Base-by-base conservation (phyloP, 2,329 filamentous ascomycete genomes). In the Gnomoniopsis smithogilvyi region DNA sequence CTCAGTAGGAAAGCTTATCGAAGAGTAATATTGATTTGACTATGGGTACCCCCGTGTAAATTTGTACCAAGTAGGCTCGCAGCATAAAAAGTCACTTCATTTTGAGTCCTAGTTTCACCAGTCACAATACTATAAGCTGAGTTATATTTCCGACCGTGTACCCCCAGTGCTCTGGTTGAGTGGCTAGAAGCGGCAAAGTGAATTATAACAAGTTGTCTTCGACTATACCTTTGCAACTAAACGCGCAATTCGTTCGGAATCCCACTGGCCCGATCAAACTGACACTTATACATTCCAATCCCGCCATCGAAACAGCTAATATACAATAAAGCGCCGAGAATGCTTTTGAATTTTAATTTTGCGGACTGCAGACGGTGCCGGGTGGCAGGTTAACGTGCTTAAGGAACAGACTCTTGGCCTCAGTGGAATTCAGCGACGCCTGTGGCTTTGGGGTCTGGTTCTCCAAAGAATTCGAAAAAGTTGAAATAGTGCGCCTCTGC, bases 351-450 rank as follows among this genome's bases (percentile, higher is more conserved):
- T 51, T 56, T 36, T 56, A 30, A 3, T 47, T 58, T 30, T 47
- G 10, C 45, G 45, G 24, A 24, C 45, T 47, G 45, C 8, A 2
- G 19, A 21, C 24, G 8, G 7, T 30, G 26, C 26, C 21, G 45
- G 45, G 26, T 11, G 24, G 26, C 14, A 8, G 10, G 14, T 24
- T n/a, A 24, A 33, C 48, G 38, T 26, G 3, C 26, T 24, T 19
- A 38, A 14, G 33, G 58, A 30, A 52, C n/a, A 47, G 26, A 38
- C 26, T n/a, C 36, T 41, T 30, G 38, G 22, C 41, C 54, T 59
- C 74, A 83, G 69, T 84, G 75, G 67, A 85, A 86, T 50, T 76
- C 71, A 7, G 79, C 81, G 3, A 76, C 76, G 3, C 81, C 83
- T 62, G 78, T 77, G 0, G 77, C 77, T 47, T 75, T 76, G 12